These are phyloP conservation scores for Fusarium proliferatum DNA, from an alignment of 2,329 filamentous ascomycete species.

Conservation along the genomic window DNA sequence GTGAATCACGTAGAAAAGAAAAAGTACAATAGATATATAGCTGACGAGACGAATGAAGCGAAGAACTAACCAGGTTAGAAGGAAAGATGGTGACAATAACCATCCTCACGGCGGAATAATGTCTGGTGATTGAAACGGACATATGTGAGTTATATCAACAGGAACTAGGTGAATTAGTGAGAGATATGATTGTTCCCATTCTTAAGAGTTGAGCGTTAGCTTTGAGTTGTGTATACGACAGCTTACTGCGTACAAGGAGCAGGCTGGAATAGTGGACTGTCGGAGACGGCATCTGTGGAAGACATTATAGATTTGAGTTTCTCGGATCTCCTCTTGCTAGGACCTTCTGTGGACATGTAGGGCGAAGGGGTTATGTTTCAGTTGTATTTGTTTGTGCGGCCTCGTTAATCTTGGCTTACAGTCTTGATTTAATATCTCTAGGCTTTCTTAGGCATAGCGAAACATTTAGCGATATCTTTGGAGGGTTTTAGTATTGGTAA, in stretches of 20 bases:
- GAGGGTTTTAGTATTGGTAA: fast-evolving
- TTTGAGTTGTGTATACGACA: background rate
- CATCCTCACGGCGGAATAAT: background rate
- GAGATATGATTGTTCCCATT: too few species aligned
- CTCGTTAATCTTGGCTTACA: background rate
- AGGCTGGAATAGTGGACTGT: background rate
- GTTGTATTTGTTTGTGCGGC: background rate
- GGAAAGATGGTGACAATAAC: too few species aligned
- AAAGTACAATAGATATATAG: background rate
- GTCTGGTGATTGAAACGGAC: too few species aligned
- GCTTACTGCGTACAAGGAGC: background rate
- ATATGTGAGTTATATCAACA: too few species aligned
- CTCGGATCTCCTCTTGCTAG: fast-evolving
- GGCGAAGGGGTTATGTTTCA: too few species aligned
- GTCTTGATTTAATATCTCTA: background rate
- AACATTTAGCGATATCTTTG: fast-evolving
- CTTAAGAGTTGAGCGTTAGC: background rate
- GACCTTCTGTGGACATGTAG: too few species aligned
- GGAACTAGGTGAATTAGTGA: fast-evolving
- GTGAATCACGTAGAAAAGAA: too few species aligned
- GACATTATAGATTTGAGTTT: fast-evolving
- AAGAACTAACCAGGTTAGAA: too few species aligned
- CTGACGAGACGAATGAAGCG: background rate
- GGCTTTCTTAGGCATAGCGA: too few species aligned
- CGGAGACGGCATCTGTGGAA: background rate